phyloP scores from a whole-genome alignment of 1,284 basidiomycete species.

The Boletus sp. region DNA sequence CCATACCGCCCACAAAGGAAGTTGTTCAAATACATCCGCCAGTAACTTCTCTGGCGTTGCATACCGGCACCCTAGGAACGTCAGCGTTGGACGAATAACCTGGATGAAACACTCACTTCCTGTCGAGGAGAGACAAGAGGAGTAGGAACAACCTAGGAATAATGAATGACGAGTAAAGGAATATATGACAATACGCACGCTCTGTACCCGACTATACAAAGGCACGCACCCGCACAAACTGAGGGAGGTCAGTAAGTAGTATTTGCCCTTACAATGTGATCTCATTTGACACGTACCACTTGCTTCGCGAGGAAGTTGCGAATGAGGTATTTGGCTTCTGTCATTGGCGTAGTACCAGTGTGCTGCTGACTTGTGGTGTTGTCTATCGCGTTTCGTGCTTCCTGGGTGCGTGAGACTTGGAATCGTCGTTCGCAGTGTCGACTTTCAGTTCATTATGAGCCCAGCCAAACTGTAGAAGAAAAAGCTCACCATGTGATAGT shows the following conservation, averaged over 20 bases:
- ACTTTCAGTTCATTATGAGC: background rate
- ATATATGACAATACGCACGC: no score
- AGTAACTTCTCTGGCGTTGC: conserved; percentile 30
- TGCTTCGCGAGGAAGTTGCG: conserved; percentile 6
- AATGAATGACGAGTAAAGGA: background rate
- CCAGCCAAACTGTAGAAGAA: background rate
- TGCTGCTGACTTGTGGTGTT: background rate
- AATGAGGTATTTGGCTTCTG: background rate
- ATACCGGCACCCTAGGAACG: conserved; percentile 10
- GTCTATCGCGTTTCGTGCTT: background rate
- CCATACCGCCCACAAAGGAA: conserved; percentile 38
- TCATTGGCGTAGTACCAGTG: background rate
- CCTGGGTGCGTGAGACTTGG: background rate
- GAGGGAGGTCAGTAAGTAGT: background rate
- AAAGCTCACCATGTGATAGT: conserved; percentile 7
- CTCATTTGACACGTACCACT: background rate
- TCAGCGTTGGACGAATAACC: background rate
- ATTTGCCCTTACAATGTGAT: background rate
- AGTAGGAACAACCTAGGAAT: background rate
- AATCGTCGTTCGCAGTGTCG: conserved; percentile 5
- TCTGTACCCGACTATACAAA: no score
- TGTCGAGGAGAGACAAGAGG: background rate
- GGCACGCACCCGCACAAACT: background rate
- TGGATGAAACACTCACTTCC: background rate
- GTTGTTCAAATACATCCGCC: conserved; percentile 38